Conservation (phyloP, 2,329 filamentous ascomycete genomes). For the Tolypocladium cylindrosporum region DNA sequence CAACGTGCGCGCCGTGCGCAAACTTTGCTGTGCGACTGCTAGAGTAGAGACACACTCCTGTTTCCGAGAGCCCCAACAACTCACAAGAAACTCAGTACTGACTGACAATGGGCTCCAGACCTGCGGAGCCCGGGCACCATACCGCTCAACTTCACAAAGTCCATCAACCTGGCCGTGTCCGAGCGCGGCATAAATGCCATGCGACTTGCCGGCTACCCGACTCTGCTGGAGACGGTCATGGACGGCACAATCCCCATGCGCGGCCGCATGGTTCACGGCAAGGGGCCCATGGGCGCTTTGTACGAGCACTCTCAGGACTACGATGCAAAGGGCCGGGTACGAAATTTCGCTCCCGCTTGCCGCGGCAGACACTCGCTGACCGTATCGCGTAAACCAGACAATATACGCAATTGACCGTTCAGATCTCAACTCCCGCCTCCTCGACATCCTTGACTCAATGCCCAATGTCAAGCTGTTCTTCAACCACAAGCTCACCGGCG, state of each 20-base stretch:
- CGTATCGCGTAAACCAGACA: constrained; percentile 36
- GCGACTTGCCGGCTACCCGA: constrained; percentile 54
- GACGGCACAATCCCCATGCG: constrained; percentile 80
- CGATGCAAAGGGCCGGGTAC: constrained; percentile 76
- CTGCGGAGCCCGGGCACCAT: constrained; percentile 73
- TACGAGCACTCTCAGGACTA: constrained; percentile 83
- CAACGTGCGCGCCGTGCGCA: background rate
- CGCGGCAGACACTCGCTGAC: background rate
- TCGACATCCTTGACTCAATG: constrained; percentile 73
- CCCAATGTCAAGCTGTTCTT: constrained; percentile 90
- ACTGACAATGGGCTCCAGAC: constrained; percentile 43
- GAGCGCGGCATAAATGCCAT: constrained; percentile 90
- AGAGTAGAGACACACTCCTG: background rate
- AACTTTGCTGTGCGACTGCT: background rate
- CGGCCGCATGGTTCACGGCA: constrained; percentile 91
- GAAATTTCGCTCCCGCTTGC: constrained; percentile 12
- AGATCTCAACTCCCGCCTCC: constrained; percentile 69
- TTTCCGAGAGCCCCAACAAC: background rate
- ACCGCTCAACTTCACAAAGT: constrained; percentile 91
- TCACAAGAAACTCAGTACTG: background rate
- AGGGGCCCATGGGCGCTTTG: constrained; percentile 50
- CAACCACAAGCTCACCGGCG: constrained; percentile 85
- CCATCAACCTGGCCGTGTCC: constrained; percentile 94
- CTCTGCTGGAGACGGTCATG: constrained; percentile 65
- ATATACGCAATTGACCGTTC: constrained; percentile 82